Evolutionary conservation across 2,329 filamentous ascomycete species (phyloP), one percentile per base, ranked within the genome.

Genomic region (Fusarium sp.): DNA sequence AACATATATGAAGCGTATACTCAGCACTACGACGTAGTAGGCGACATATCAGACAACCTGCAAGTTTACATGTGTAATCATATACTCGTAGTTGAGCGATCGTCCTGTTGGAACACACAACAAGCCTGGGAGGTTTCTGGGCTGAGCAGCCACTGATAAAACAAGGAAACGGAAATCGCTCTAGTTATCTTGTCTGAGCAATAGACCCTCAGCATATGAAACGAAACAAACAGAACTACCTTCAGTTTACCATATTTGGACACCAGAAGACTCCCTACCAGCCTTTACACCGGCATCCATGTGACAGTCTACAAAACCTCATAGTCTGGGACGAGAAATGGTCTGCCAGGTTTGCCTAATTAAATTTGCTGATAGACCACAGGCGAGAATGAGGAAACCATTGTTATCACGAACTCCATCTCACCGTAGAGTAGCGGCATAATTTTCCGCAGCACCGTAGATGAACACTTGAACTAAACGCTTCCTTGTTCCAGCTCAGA

Each of bases 401-500:
- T 36, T 36, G 20, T n/a, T 36, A 24, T 53, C 50, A 28, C 24
- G 26, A 36, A 36, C 24, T 20, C 26, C 50, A 54, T 28, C 50
- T 54, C 33, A 22, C 24, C 20, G 24, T 38, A 38, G 33, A 28
- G 33, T 22, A 53, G 31, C 33, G 50, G 31, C 33, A 31, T 39
- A 58, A 61, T 36, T 28, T 42, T 51, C 45, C 31, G 31, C 22
- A 41, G 33, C 33, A 45, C 18, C 39, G 24, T 22, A 24, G 51
- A 55, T 24, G 22, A 41, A 45, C 30, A 50, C 24, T n/a, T 42
- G 28, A 48, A 6, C 20, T 30, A 39, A 33, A 38, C 18, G 15
- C 35, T 54, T 42, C 55, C 55, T 61, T 61, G 65, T 30, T 64
- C 42, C 20, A 61, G 45, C 50, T 47, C n/a, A 56, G 30, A 22